These are phyloP conservation scores for Hysterium pulicare DNA, from an alignment of 2,329 filamentous ascomycete species.

Conservation along the genomic window DNA sequence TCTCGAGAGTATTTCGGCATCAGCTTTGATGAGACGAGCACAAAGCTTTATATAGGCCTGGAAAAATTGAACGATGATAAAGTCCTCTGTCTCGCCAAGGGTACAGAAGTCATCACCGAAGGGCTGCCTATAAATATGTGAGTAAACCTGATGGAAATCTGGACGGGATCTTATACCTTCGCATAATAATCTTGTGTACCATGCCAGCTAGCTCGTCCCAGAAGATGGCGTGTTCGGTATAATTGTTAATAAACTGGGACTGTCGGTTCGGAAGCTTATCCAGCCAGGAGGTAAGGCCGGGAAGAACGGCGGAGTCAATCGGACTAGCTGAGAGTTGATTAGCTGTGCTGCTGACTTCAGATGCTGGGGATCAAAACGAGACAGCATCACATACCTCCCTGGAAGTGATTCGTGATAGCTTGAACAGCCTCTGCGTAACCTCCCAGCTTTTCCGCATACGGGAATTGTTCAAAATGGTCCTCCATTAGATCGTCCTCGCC, in stretches of 20 bases:
- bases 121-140: conserved; percentile 18
- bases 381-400: conserved; percentile 17
- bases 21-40: conserved; percentile 23
- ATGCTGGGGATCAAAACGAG: background rate
- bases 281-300: conserved; percentile 26
- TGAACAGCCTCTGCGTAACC: conserved; percentile 19
- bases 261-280: conserved; percentile 21
- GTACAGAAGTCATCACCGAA: conserved; percentile 24
- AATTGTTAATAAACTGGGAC: conserved; percentile 20
- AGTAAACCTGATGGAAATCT: conserved; percentile 8
- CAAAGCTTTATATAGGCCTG: conserved; percentile 26
- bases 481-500: conserved; percentile 14
- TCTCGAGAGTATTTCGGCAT: conserved; percentile 20
- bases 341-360: conserved; percentile 5
- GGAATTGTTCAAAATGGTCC: conserved; percentile 31
- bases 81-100: conserved; percentile 18
- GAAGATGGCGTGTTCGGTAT: conserved; percentile 23
- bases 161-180: conserved; percentile 22
- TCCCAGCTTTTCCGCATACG: conserved; percentile 17
- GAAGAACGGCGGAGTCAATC: conserved; percentile 23
- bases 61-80: conserved; percentile 25
- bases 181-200: conserved; percentile 23
- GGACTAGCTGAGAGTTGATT: conserved; percentile 13
- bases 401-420: conserved; percentile 23
- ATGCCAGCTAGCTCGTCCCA: conserved; percentile 33